These are phyloP conservation scores for Antrodiella citrinella DNA, from an alignment of 768 basidiomycete genomes.

Conservation along the genomic window DNA sequence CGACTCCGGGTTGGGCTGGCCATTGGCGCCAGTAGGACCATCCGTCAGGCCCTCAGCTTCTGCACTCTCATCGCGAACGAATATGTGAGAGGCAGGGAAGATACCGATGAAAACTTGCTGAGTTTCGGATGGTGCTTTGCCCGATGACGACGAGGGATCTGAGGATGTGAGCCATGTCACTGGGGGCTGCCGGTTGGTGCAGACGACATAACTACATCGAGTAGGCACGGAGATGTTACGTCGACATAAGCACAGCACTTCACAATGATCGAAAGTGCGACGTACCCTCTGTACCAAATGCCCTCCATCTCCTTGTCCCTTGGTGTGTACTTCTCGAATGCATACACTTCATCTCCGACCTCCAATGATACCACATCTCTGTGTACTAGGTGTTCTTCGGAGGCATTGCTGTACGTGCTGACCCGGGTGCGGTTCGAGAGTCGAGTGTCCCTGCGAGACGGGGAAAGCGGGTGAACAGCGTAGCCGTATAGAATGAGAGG, in stretches of 20 bases:
- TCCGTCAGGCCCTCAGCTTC: slow-evolving; percentile 86
- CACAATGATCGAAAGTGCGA: slow-evolving; percentile 17
- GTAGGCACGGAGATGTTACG: background rate
- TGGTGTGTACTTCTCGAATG: slow-evolving; percentile 86
- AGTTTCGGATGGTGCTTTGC: slow-evolving; percentile 48
- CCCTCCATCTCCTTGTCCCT: slow-evolving; percentile 67
- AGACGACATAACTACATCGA: slow-evolving; percentile 69
- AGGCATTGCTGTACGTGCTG: slow-evolving; percentile 52
- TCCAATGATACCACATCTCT: slow-evolving; percentile 81
- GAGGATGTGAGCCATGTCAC: slow-evolving; percentile 53
- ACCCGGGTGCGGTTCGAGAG: slow-evolving; percentile 49
- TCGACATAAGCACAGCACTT: slow-evolving; percentile 6
- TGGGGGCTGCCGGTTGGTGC: slow-evolving; percentile 66
- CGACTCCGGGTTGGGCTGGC: slow-evolving; percentile 30
- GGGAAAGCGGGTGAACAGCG: slow-evolving; percentile 76
- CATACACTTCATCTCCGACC: slow-evolving; percentile 95
- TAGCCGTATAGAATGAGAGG: slow-evolving; percentile 84
- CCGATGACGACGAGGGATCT: slow-evolving; percentile 43
- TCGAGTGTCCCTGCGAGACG: slow-evolving; percentile 66
- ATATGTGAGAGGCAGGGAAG: slow-evolving; percentile 85
- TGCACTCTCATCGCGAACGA: slow-evolving; percentile 76
- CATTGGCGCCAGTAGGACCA: slow-evolving; percentile 53
- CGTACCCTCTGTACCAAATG: slow-evolving; percentile 92
- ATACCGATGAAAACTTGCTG: slow-evolving; percentile 93
- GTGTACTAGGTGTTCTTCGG: slow-evolving; percentile 56